A percentile compares a stretch with the other conserved stretches of the same genome.
Evolutionary conservation across 1,284 basidiomycete species (phyloP).

Genomic region (Marasmius sp.): DNA sequence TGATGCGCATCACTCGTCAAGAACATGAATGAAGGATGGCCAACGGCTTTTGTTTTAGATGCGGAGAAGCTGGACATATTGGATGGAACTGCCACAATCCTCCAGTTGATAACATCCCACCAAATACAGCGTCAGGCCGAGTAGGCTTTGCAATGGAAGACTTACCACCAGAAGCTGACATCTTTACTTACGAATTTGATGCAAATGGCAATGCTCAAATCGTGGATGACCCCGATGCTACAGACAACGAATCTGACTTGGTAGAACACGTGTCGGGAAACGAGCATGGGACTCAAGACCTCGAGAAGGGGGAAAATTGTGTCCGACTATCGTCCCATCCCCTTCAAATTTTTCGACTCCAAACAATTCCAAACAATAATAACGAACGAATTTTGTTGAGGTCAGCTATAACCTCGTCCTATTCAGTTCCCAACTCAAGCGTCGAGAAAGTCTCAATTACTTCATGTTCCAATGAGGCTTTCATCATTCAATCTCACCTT

Average conservation of each 20-base stretch:
- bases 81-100: neutral
- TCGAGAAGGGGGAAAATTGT: no score
- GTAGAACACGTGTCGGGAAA: conserved; percentile 1
- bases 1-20: neutral
- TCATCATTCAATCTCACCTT: neutral
- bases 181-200: neutral
- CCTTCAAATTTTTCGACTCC: neutral
- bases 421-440: neutral
- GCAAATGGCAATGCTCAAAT: neutral
- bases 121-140: neutral
- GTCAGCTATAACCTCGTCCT: neutral
- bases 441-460: neutral
- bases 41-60: neutral
- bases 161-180: neutral
- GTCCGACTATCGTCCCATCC: neutral
- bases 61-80: neutral
- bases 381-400: neutral
- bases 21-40: neutral
- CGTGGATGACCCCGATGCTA: no score
- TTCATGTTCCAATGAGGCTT: neutral
- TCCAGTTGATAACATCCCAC: neutral
- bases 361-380: neutral
- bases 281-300: neutral
- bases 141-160: neutral
- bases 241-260: no score